Conservation (phyloP, 129 eudicot species). For the Kitagawia praeruptora region DNA sequence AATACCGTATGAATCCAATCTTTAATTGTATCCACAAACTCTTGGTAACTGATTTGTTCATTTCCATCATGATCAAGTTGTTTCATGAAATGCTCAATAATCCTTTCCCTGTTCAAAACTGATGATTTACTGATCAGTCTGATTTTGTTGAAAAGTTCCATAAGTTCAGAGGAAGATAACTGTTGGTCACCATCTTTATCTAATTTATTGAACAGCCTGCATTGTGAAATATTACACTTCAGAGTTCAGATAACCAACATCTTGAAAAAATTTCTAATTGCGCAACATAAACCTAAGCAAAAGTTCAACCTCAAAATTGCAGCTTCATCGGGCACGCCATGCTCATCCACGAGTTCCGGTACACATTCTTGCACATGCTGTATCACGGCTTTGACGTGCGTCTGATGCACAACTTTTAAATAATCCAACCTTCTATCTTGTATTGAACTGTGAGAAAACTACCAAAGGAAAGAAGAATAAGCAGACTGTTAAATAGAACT, state of each 20-base stretch:
- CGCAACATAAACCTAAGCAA: not conserved
- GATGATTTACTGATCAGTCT: conserved; percentile 20
- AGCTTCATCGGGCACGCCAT: conserved; percentile 42
- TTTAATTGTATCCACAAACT: conserved; percentile 40
- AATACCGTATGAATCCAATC: conserved; percentile 53
- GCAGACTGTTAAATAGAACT: not conserved
- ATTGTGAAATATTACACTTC: not conserved
- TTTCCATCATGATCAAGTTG: conserved; percentile 44
- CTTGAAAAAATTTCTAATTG: not conserved
- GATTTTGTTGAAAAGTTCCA: conserved; percentile 41
- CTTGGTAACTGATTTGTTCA: conserved; percentile 35
- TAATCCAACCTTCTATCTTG: conserved; percentile 54
- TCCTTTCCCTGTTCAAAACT: conserved; percentile 33
- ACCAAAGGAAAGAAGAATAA: not conserved
- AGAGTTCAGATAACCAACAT: not conserved
- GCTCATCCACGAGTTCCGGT: conserved; percentile 33
- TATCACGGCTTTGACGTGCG: conserved; percentile 32
- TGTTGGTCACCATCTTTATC: conserved; percentile 47
- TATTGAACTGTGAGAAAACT: conserved; percentile 68
- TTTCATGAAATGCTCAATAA: conserved; percentile 37
- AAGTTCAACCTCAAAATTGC: conserved; percentile 34
- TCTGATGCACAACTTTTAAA: conserved; percentile 52
- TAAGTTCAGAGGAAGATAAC: conserved; percentile 44
- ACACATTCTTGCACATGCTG: conserved; percentile 42
- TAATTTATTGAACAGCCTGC: conserved; percentile 44